Percentiles rank a stretch among this genome's conserved stretches.
phyloP scores from a whole-genome alignment of 768 basidiomycete genomes.

The Boletus vinaceobasis region DNA sequence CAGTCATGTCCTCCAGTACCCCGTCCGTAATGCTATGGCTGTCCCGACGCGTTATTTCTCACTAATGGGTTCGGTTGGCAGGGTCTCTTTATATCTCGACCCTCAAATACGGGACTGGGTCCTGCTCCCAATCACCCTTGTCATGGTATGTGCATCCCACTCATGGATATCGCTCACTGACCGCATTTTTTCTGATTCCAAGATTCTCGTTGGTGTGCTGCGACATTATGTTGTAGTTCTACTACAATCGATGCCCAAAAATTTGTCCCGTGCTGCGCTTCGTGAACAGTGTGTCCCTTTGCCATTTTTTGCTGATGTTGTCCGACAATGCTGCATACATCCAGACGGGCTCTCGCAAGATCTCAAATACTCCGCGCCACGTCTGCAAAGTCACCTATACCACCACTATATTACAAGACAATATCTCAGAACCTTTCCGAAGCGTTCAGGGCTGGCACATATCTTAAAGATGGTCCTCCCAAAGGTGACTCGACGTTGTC shows the following conservation, averaged over 20 bases:
- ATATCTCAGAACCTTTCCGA: constrained; percentile 73
- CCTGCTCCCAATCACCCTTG: constrained; percentile 92
- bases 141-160: constrained; percentile 66
- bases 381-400: constrained; percentile 76
- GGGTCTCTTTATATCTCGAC: constrained; percentile 72
- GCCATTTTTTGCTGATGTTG: not conserved
- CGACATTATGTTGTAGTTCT: constrained; percentile 89
- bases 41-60: not conserved
- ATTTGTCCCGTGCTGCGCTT: constrained; percentile 67
- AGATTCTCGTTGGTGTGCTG: constrained; percentile 92
- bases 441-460: constrained; percentile 71
- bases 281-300: constrained; percentile 80
- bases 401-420: constrained; percentile 64
- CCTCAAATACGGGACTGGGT: constrained; percentile 96
- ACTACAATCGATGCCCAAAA: constrained; percentile 82
- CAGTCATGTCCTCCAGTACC: constrained; percentile 37
- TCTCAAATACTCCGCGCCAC: constrained; percentile 83
- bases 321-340: constrained; percentile 20
- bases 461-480: constrained; percentile 82
- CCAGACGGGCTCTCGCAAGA: constrained; percentile 69
- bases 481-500: constrained; percentile 54
- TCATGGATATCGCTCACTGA: not conserved
- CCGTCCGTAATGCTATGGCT: constrained; percentile 20
- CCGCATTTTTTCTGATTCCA: constrained; percentile 1
- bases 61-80: constrained; percentile 20